Conservation (phyloP, 129 eudicot genomes). For the Pulicaria dysenterica region DNA sequence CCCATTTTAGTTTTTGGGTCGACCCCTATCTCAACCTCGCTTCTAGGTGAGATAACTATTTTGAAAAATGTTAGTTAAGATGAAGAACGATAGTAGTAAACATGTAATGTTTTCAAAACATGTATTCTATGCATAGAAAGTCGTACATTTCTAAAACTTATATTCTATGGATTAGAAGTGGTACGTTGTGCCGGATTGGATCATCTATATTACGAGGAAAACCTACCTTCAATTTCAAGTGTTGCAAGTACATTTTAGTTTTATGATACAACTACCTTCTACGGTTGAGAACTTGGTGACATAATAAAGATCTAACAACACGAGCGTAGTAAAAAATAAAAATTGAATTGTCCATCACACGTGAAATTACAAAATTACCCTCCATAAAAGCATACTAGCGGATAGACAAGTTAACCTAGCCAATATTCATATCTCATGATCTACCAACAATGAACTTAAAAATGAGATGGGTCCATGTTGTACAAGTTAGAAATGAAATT, state of each 20-base stretch:
- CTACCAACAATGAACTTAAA: not conserved
- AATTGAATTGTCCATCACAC: not conserved
- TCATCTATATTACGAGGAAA: not conserved
- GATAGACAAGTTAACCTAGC: slow-evolving; percentile 6
- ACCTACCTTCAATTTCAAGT: not conserved
- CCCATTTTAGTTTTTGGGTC: too few relatives aligned
- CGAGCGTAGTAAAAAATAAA: not conserved
- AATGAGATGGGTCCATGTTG: slow-evolving; percentile 5
- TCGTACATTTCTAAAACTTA: not conserved
- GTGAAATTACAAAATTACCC: not conserved
- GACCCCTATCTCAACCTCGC: too few relatives aligned
- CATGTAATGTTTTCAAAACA: not conserved
- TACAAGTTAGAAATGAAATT: too few relatives aligned
- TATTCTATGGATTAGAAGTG: not conserved
- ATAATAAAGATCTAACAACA: not conserved
- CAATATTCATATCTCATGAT: not conserved
- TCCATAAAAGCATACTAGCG: not conserved
- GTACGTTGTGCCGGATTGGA: not conserved
- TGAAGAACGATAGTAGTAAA: too few relatives aligned
- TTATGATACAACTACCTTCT: slow-evolving; percentile 24
- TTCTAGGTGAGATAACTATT: too few relatives aligned
- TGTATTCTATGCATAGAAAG: not conserved
- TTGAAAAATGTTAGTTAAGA: too few relatives aligned
- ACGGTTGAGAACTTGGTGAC: not conserved
- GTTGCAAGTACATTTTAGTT: slow-evolving; percentile 5